Evolutionary conservation across 441 rosid species (phyloP).

Genomic region (Erysimum pusillum): DNA sequence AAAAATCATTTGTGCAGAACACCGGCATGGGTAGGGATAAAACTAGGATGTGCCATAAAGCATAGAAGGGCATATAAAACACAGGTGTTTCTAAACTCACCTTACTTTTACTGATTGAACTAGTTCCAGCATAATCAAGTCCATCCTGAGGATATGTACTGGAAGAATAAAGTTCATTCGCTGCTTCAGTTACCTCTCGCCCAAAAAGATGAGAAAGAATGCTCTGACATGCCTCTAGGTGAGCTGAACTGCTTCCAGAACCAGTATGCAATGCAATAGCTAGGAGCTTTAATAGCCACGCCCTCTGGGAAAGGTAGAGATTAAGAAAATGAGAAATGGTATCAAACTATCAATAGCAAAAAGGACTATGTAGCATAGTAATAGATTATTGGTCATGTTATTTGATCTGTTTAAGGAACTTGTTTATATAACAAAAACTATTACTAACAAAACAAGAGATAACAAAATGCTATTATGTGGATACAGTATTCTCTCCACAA

Average conservation of each 20-base stretch:
- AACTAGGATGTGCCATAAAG: conserved; percentile 34
- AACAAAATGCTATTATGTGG: background rate
- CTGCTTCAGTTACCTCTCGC: conserved; percentile 57
- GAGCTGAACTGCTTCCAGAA: conserved; percentile 64
- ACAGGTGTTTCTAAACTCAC: conserved; percentile 50
- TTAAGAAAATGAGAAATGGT: conserved; percentile 29
- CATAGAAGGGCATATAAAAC: conserved; percentile 49
- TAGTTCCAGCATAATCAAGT: conserved; percentile 62
- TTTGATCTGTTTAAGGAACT: conserved; percentile 19
- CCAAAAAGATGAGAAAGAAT: conserved; percentile 92
- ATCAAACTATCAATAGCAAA: conserved; percentile 9
- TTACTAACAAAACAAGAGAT: background rate
- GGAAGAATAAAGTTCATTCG: conserved; percentile 51
- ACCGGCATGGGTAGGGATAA: conserved; percentile 17
- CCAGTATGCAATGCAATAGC: conserved; percentile 88
- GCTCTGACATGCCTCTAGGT: conserved; percentile 78
- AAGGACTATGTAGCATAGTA: conserved; percentile 1
- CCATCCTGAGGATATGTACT: conserved; percentile 54
- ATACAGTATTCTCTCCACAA: conserved; percentile 9
- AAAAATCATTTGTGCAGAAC: conserved; percentile 9
- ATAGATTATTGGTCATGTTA: conserved; percentile 16
- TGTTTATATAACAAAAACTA: conserved; percentile 11
- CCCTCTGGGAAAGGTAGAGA: conserved; percentile 67
- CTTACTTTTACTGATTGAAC: conserved; percentile 80
- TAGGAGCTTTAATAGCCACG: conserved; percentile 95